Base-by-base conservation (phyloP, 2,329 filamentous ascomycete species). In the Tolypocladium guangdongense region DNA sequence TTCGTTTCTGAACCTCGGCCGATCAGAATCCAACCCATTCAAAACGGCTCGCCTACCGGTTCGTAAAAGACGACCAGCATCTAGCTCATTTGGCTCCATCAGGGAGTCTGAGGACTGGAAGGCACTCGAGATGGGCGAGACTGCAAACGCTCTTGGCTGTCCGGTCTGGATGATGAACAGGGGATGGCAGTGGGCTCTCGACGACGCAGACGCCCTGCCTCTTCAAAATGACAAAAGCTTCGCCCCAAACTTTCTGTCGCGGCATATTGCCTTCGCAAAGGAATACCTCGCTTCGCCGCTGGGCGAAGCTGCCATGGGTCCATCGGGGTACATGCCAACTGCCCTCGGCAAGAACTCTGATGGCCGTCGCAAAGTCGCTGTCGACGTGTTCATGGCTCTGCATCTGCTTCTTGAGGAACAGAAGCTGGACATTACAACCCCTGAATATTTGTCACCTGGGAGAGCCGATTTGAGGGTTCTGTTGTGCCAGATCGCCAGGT, bases 401-500 rank as follows among this genome's bases (percentile, higher is more conserved):
- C 93, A 99, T 70, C 75, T 97, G 3, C 74, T 95, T n/a, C 78
- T 87, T 0, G 92, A 99, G 66, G 93, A 99, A 66, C 78, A 87
- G 57, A 97, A 95, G 64, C 78, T 99, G 2, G 82, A 88, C 56
- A 79, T 84, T 5, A 74, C 76, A 57, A 68, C 69, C 0, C 70
- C 74, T 0, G 74, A 77, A 50, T 70, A 71, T 39, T 58, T 62
- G 2, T 73, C 74, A 4, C 71, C 73, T 0, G 72, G 75, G 0
- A 69, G 73, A 30, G 66, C 69, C 11, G 75, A 80, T 49, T 62
- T 97, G 24, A 81, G 82, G n/a, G 83, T 87, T 18, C 68, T 96
- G 2, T 72, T 97, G 45, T 84, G 86, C 47, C 92, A 96, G 65
- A 76, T 99, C 54, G 82, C 86, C 1, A 75, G 78, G 52, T 97